Percentiles rank a stretch among this genome's conserved stretches.
These are phyloP conservation scores for Diospyros kaki DNA, from an alignment of 148 eudicot genomes.

Conservation along the genomic window DNA sequence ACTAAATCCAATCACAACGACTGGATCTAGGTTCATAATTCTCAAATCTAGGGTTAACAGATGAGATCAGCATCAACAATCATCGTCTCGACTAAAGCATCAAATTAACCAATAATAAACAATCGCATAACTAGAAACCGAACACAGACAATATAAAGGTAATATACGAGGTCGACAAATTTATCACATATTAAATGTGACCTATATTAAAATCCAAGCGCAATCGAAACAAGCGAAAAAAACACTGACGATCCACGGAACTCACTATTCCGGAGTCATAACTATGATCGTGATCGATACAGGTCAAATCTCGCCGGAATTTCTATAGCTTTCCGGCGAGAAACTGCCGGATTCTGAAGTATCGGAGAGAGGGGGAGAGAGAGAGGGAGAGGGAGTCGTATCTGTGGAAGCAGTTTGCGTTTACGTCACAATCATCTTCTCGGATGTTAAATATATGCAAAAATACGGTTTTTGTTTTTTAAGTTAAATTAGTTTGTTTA, in stretches of 20 bases:
- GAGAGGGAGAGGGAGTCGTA: no score
- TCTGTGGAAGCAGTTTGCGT: no score
- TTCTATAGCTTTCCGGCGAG: neutral
- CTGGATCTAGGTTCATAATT: neutral
- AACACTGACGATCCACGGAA: neutral
- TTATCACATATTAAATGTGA: neutral
- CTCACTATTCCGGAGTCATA: slow-evolving; percentile 24
- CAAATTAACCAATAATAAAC: neutral
- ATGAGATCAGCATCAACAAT: neutral
- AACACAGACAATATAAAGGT: neutral
- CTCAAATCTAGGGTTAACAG: slow-evolving; percentile 6
- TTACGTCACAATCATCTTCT: no score
- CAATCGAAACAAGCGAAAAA: neutral
- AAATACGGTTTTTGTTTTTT: no score
- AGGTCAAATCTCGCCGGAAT: neutral
- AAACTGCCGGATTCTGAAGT: neutral
- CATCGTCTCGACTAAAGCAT: slow-evolving; percentile 1
- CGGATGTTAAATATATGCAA: no score
- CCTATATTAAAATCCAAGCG: neutral
- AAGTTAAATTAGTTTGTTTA: no score
- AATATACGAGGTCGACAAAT: neutral
- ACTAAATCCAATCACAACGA: neutral
- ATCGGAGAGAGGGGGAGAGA: no score
- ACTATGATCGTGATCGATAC: slow-evolving; percentile 1
- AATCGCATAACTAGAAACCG: neutral